Evolutionary conservation across 306 rosid genomes (phyloP).

Genomic region (Psophocarpus tetragonolobus): DNA sequence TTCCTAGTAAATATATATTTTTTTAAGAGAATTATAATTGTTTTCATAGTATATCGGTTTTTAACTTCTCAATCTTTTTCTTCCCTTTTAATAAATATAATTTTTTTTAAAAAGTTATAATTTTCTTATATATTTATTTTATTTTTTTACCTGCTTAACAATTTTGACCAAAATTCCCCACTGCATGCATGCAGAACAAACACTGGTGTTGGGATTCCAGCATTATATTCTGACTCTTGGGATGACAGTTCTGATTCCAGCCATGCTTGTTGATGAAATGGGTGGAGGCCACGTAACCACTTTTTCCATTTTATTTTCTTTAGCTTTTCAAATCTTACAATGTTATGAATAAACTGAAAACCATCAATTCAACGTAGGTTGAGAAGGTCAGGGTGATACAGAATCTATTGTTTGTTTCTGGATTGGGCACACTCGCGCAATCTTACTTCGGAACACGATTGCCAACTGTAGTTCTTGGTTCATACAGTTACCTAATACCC

Average conservation of each 20-base stretch:
- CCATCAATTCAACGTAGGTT: constrained; percentile 46
- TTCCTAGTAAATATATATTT: too few species aligned
- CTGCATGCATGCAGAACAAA: constrained; percentile 77
- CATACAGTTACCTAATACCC: constrained; percentile 72
- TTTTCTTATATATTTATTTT: too few species aligned
- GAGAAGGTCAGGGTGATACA: constrained; percentile 92
- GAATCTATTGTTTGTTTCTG: constrained; percentile 79
- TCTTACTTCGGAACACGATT: constrained; percentile 81
- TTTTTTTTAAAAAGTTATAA: too few species aligned
- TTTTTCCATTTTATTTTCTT: not conserved
- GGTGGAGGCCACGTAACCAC: constrained; percentile 72
- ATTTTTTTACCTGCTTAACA: too few species aligned
- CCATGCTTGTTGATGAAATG: constrained; percentile 80
- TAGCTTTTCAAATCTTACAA: not conserved
- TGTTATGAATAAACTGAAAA: not conserved
- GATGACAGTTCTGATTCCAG: constrained; percentile 66
- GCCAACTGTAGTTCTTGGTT: constrained; percentile 81
- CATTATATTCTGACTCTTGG: constrained; percentile 83
- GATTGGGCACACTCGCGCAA: constrained; percentile 75
- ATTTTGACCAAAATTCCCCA: too few species aligned
- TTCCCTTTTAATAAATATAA: too few species aligned
- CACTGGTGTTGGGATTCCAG: constrained; percentile 79
- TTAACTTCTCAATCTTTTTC: too few species aligned
- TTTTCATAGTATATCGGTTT: too few species aligned
- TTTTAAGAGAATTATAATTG: too few species aligned